Evolutionary conservation across 805 yeast species (phyloP), one percentile per base, ranked within the genome.

Genomic region (Candida coquimbonensis): DNA sequence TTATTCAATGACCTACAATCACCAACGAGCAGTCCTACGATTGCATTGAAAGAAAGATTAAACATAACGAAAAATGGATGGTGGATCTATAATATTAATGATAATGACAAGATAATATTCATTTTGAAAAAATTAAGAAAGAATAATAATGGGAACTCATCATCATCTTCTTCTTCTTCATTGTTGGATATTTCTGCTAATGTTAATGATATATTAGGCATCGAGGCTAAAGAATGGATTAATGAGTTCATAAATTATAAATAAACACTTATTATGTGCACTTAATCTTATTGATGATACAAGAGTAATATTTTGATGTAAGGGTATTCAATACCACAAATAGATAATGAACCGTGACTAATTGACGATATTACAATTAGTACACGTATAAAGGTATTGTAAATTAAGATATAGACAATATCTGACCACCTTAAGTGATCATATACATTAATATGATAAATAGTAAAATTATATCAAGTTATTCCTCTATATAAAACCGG

Each of bases 141-240:
- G 33, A 6, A 21, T 29, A 44, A 36, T 32, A 19, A 26, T 26
- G 31, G 25, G 9, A 29, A 8, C 9, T 6, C 14, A 11, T 29
- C 44, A 3, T 21, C 33, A 25, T 17, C 17, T n/a, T n/a, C n/a
- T n/a, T n/a, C n/a, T 17, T 19, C 32, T 29, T 41, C 42, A n/a
- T 33, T 55, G 13, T 38, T 53, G 17, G 54, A 55, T 35, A 49
- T 44, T 13, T 52, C 56, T 6, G 54, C 57, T 9, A 54, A 49
- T 38, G 42, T 54, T 11, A 38, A 49, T 14, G 53, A 44, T 25
- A 49, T 51, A 9, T 51, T 57, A 27, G 61, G 61, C 0, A 42
- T 26, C 9, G 60, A 57, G 19, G 60, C 57, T 0, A 49, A 51
- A 29, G 36, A 43, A 21, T 57, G 59, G 58, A 34, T 56, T 5